phyloP scores from a whole-genome alignment of 805 yeast genomes.

The Ogataea neopini region DNA sequence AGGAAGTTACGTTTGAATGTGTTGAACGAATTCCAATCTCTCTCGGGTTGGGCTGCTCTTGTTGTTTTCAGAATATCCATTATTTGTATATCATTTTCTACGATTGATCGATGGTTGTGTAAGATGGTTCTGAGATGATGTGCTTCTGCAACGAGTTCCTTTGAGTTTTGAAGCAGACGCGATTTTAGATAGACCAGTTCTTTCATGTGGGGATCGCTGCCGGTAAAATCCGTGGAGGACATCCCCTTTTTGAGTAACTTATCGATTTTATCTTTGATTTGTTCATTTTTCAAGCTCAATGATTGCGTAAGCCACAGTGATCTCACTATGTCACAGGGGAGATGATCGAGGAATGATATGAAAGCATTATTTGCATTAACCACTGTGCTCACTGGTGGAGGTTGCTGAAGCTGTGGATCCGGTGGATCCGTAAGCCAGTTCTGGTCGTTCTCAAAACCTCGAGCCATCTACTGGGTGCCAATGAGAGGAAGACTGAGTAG shows the following conservation, averaged over 20 bases:
- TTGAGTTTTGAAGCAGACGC: slow-evolving; percentile 22
- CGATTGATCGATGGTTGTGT: slow-evolving; percentile 23
- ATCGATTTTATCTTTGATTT: slow-evolving; percentile 13
- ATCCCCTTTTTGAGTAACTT: neutral
- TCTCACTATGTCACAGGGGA: slow-evolving; percentile 41
- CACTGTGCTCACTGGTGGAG: slow-evolving; percentile 26
- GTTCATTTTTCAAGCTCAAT: slow-evolving; percentile 28
- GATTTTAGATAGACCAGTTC: slow-evolving; percentile 8
- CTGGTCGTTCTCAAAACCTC: neutral
- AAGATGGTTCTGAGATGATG: slow-evolving; percentile 23
- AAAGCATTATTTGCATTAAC: slow-evolving; percentile 36
- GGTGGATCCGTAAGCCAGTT: neutral
- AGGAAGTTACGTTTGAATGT: slow-evolving; percentile 27
- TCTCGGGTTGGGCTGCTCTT: slow-evolving; percentile 19
- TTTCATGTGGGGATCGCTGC: neutral
- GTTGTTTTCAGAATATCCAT: slow-evolving; percentile 25
- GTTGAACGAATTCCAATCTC: slow-evolving; percentile 26
- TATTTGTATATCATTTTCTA: slow-evolving; percentile 28
- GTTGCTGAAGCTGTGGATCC: neutral
- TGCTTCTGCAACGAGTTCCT: slow-evolving; percentile 31
- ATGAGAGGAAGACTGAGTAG: neutral
- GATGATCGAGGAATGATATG: slow-evolving; percentile 39
- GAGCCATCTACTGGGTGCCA: neutral
- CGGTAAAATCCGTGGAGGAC: neutral
- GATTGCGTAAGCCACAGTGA: slow-evolving; percentile 40